A percentile compares a stretch with the other conserved stretches of the same genome.
These are phyloP conservation scores for Pseudoturritis turrita DNA, from an alignment of 345 rosid species.

Conservation along the genomic window DNA sequence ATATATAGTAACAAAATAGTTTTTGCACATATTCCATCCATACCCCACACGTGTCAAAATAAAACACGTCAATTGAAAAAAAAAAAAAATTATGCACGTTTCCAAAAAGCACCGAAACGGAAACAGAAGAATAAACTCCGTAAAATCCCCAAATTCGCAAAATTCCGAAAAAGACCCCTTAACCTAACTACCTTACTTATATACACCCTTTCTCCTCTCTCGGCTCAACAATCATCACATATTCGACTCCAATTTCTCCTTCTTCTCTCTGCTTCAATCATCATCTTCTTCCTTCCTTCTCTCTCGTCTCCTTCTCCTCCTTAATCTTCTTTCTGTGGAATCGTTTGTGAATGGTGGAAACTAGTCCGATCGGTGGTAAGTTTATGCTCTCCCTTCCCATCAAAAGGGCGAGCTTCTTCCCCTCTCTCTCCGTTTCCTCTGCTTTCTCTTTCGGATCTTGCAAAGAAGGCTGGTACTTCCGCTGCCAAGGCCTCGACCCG, in stretches of 20 bases:
- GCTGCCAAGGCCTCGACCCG: conserved; percentile 98
- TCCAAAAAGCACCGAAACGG: neutral
- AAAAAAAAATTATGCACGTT: neutral
- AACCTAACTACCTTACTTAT: neutral
- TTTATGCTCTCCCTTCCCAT: conserved; percentile 82
- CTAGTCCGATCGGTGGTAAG: conserved; percentile 42
- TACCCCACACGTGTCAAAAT: no score
- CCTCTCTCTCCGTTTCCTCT: conserved; percentile 40
- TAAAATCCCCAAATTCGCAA: neutral
- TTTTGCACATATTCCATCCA: no score
- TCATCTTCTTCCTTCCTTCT: neutral
- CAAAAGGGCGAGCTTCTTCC: conserved; percentile 75
- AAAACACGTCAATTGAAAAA: neutral
- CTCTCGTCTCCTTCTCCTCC: neutral
- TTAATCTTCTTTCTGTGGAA: neutral
- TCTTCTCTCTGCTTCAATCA: no score
- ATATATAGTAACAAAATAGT: no score
- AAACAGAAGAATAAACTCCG: neutral
- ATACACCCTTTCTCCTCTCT: neutral
- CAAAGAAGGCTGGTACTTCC: conserved; percentile 99
- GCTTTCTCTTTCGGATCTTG: conserved; percentile 94
- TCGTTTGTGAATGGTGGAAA: conserved; percentile 95
- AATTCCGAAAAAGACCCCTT: neutral
- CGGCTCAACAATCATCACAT: conserved; percentile 7
- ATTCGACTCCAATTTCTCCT: no score